Evolutionary conservation across 1,139 yeast species (phyloP), one percentile per base, ranked within the genome.

Genomic region (Saccharomyces hybrid): DNA sequence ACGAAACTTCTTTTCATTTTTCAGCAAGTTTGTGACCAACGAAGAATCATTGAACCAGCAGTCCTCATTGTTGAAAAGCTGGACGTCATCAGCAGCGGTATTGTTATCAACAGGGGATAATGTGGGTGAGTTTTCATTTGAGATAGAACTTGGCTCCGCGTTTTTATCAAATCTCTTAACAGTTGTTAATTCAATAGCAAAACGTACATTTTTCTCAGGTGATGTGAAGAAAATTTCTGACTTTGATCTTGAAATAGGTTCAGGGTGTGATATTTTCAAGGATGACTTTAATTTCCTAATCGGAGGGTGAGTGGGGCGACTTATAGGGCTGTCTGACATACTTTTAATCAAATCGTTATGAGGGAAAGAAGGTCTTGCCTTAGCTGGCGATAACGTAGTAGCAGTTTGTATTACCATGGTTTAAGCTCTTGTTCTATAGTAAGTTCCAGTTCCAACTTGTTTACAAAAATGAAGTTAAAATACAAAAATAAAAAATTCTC

Each of bases 111-210:
- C 44, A 16, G 44, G 44, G 11, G 53, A 26, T 31, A 50, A 20
- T 31, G 47, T 46, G 25, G 52, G 52, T 11, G 50, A 28, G 48
- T 50, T 47, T 44, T 49, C 46, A 27, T 49, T 48, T 54, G 69
- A 66, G 44, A 66, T 66, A 44, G 69, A 61, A 14, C 60, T 64
- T 25, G 70, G 70, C 53, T 66, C 66, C 31, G 64, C 60, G 44
- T 56, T 57, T 13, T 63, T 59, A 53, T 64, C 65, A 53, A 67
- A 68, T 30, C 63, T 60, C 54, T 67, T 68, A 20, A 68, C 69
- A 1, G 66, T 65, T 2, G 70, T 66, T 47, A 68, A 57, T 54
- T 67, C 66, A 3, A 67, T 63, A 13, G 71, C 70, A 54, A 68
- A 67, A 31, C 70, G 58, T 27, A 68, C 70, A 41, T 38, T 38